Conservation (phyloP, 2,329 filamentous ascomycete species). For the Alternaria atra region DNA sequence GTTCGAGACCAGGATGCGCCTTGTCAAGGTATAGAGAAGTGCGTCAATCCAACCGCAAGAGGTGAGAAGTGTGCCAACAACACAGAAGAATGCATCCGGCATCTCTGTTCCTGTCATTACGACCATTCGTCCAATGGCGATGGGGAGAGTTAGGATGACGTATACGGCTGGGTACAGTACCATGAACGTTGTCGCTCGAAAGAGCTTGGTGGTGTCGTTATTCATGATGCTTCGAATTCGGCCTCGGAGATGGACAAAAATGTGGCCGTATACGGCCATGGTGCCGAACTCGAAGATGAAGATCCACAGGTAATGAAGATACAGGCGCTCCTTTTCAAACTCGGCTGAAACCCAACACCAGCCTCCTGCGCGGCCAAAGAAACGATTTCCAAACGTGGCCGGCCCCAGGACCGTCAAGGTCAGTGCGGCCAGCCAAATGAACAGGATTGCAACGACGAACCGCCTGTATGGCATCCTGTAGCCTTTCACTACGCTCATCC, state of each 20-base stretch:
- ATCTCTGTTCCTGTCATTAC: conserved; percentile 52
- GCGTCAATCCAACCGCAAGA: conserved; percentile 57
- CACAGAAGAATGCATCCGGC: conserved; percentile 65
- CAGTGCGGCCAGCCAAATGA: conserved; percentile 58
- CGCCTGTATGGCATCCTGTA: conserved; percentile 55
- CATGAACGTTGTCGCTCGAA: conserved; percentile 63
- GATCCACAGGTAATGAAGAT: conserved; percentile 64
- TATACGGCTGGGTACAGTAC: conserved; percentile 72
- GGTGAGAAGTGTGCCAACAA: conserved; percentile 67
- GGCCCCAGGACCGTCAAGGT: conserved; percentile 59
- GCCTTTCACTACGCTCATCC: conserved; percentile 59
- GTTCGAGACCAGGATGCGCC: conserved; percentile 48
- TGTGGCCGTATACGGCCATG: conserved; percentile 58
- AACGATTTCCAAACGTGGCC: conserved; percentile 51
- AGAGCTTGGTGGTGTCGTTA: conserved; percentile 47
- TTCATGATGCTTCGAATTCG: conserved; percentile 52
- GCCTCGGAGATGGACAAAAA: conserved; percentile 60
- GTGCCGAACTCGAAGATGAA: conserved; percentile 63
- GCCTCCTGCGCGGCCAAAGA: conserved; percentile 61
- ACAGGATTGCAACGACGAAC: conserved; percentile 56
- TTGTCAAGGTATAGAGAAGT: conserved; percentile 54
- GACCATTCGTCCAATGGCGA: conserved; percentile 60
- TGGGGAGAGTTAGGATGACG: conserved; percentile 70
- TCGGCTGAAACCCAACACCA: conserved; percentile 62
- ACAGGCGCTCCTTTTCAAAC: conserved; percentile 58